Percentiles rank a stretch among this genome's conserved stretches.
Conservation (phyloP, 331 rosid species). For the Pyracantha coccinea region DNA sequence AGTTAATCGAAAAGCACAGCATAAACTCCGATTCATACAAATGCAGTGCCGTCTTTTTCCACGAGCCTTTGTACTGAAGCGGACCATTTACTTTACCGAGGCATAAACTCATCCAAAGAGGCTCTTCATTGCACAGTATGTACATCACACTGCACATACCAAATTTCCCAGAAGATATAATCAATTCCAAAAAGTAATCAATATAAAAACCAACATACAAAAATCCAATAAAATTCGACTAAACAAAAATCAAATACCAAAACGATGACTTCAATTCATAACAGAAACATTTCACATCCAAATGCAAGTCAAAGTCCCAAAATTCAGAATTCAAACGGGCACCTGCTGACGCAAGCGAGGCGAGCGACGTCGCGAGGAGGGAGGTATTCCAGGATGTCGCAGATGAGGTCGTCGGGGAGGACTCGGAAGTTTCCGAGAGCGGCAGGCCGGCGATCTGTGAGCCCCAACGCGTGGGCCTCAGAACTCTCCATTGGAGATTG, state of each 20-base stretch:
- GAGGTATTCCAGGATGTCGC: conserved; percentile 58
- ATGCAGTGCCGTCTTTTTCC: conserved; percentile 80
- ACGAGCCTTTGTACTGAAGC: conserved; percentile 69
- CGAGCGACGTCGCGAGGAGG: conserved; percentile 68
- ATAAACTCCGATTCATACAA: conserved; percentile 34
- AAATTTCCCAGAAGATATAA: neutral
- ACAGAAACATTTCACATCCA: neutral
- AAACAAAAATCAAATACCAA: neutral
- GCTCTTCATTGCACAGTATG: conserved; percentile 83
- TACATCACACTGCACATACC: conserved; percentile 68
- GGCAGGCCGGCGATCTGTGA: conserved; percentile 59
- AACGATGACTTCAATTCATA: neutral
- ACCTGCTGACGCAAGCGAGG: conserved; percentile 94
- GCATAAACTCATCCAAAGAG: conserved; percentile 84
- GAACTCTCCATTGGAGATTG: conserved; percentile 31
- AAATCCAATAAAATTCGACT: neutral
- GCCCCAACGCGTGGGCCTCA: conserved; percentile 1
- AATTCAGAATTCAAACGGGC: neutral
- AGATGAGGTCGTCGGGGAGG: conserved; percentile 80
- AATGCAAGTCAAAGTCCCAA: neutral
- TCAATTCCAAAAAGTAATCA: too few species aligned
- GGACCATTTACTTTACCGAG: conserved; percentile 49
- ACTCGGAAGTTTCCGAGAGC: conserved; percentile 71
- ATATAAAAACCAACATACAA: too few species aligned
- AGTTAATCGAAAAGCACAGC: neutral